Evolutionary conservation across 176 grass and related monocot species (phyloP).

Genomic region (Musa schizocarpa): DNA sequence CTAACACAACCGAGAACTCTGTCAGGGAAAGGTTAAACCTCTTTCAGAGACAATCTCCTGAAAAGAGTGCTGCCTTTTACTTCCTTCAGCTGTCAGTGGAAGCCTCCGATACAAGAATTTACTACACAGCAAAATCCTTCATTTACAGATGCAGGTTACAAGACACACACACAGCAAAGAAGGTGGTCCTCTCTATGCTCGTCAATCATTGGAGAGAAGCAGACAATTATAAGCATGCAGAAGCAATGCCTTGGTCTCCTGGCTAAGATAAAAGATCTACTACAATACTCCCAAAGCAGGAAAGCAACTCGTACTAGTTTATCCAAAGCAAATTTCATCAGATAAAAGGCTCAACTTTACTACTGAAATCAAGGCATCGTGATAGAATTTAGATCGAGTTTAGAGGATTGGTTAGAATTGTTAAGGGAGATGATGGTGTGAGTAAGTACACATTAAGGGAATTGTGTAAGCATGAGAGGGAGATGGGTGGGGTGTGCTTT

Average conservation of each 20-base stretch:
- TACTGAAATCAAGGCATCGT: background rate
- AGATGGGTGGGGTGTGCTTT: background rate
- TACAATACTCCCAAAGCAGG: no score
- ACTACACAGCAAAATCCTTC: no score
- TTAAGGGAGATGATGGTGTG: background rate
- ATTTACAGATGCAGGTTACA: background rate
- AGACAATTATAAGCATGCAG: no score
- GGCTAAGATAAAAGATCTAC: no score
- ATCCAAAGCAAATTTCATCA: background rate
- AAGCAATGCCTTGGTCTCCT: no score
- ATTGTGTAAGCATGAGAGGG: background rate
- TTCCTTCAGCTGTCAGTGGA: background rate
- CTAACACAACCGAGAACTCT: background rate
- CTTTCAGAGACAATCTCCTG: background rate
- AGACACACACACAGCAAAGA: background rate
- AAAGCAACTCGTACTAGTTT: background rate
- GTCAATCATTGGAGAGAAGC: no score
- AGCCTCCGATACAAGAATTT: background rate
- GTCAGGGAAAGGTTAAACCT: background rate
- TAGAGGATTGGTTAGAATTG: background rate
- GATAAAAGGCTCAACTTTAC: background rate
- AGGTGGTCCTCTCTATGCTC: no score
- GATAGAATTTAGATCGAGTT: no score
- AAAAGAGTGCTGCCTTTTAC: background rate
- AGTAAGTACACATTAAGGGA: constrained; percentile 2